Evolutionary conservation across 2,329 filamentous ascomycete genomes (phyloP), one percentile per base, ranked within the genome.

Genomic region (Fusarium sp.): DNA sequence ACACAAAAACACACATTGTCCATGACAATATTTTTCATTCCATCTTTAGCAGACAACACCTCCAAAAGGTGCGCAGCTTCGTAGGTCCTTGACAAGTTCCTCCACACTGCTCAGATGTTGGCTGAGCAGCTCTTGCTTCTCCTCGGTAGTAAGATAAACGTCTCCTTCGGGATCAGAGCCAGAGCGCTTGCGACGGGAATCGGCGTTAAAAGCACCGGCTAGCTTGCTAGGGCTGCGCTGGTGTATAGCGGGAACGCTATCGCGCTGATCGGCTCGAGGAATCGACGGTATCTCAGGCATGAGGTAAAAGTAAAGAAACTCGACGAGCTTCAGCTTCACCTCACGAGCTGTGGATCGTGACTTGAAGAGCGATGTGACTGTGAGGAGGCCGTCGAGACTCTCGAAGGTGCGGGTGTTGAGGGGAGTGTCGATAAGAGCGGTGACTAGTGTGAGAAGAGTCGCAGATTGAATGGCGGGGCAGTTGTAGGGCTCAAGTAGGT

Each of bases 231-330:
- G 90, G 76, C 89, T 92, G 66, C 89, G 86, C 79, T 91, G 89
- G 66, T 90, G 80, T 76, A 90, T 84, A 25, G 81, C 83, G 10
- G 86, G 83, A 11, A 86, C 77, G 4, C 83, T 84, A 63, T 81
- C 80, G 52, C 80, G 81, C 53, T 80, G 79, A 22, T 80, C 82
- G 66, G 86, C 83, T 67, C 82, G 81, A 8, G 88, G 86, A 68
- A 87, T 86, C 22, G 86, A 83, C 46, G 87, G 90, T 1, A 88
- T 89, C 82, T 99, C 96, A 53, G 95, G 95, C 91, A 98, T 97
- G 74, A 99, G 90, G 81, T 98, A 99, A 81, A 98, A 98, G 85
- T 98, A 98, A 54, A 99, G 84, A 78, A 98, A 98, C 81, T 98
- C 96, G 73, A 98, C 91, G n/a, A 97, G 89, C 80, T 97, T 96